phyloP scores from a whole-genome alignment of 2,329 filamentous ascomycete genomes.

The Ilyonectria robusta region DNA sequence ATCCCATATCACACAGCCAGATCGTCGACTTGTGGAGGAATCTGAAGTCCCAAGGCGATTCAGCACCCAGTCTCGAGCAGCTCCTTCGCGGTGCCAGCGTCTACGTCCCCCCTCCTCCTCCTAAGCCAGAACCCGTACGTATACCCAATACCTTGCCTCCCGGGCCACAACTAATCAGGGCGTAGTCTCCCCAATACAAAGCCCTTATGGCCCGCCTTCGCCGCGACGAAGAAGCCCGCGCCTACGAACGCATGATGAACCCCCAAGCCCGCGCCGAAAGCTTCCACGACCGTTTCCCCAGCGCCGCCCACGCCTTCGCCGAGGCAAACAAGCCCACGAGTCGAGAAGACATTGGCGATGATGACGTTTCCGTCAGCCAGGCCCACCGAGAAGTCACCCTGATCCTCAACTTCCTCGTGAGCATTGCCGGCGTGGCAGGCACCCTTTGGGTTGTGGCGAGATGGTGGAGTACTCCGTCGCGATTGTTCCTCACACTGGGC shows the following conservation, averaged over 20 bases:
- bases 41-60: slow-evolving; percentile 56
- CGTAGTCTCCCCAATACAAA: slow-evolving; percentile 84
- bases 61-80: slow-evolving; percentile 71
- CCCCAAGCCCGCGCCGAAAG: slow-evolving; percentile 69
- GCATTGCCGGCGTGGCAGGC: slow-evolving; percentile 82
- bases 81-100: slow-evolving; percentile 80
- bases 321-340: slow-evolving; percentile 65
- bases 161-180: not conserved
- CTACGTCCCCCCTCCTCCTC: slow-evolving; percentile 84
- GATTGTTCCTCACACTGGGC: slow-evolving; percentile 79
- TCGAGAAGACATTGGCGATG: slow-evolving; percentile 66
- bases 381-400: slow-evolving; percentile 86
- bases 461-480: slow-evolving; percentile 80
- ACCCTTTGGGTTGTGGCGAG: slow-evolving; percentile 84
- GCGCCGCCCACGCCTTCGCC: slow-evolving; percentile 68
- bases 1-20: slow-evolving; percentile 80
- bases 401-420: slow-evolving; percentile 91
- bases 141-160: not conserved
- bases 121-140: slow-evolving; percentile 82
- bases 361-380: slow-evolving; percentile 79
- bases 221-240: slow-evolving; percentile 83
- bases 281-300: slow-evolving; percentile 72
- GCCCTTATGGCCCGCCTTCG: slow-evolving; percentile 89
- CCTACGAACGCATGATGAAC: slow-evolving; percentile 86
- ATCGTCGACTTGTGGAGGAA: slow-evolving; percentile 73